Percentiles rank a stretch among this genome's conserved stretches.
phyloP scores from a whole-genome alignment of 2,329 filamentous ascomycete genomes.

The Raffaelea arxii region DNA sequence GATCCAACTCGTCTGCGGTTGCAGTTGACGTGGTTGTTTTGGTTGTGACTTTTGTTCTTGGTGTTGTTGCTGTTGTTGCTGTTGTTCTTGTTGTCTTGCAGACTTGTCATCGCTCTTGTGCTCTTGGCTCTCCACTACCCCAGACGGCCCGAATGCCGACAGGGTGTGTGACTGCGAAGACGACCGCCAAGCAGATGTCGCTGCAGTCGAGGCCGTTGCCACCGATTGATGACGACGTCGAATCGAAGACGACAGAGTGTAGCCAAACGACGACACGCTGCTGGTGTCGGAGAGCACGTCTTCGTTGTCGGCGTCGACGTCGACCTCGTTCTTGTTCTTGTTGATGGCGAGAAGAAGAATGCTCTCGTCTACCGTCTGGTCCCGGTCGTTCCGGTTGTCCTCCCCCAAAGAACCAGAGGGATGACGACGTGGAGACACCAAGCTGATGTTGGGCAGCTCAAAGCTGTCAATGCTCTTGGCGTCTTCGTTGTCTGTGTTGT shows the following conservation, averaged over 20 bases:
- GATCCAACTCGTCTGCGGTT: constrained; percentile 15
- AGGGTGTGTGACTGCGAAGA: constrained; percentile 15
- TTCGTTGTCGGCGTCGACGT: constrained; percentile 8
- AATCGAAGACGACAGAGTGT: constrained; percentile 21
- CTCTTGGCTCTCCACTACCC: no score
- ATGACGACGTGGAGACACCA: background rate
- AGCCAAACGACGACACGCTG: constrained; percentile 24
- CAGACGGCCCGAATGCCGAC: constrained; percentile 8
- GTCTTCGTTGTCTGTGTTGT: no score
- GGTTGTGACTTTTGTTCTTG: no score
- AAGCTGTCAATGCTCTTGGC: background rate
- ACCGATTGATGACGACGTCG: constrained; percentile 27
- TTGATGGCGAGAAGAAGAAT: background rate
- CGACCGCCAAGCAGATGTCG: constrained; percentile 24
- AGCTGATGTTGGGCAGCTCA: background rate
- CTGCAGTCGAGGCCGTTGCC: constrained; percentile 29
- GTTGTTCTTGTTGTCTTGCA: no score
- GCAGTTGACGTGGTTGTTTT: no score
- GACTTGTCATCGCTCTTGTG: no score
- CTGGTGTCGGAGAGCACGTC: constrained; percentile 2
- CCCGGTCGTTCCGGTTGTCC: background rate
- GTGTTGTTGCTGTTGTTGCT: constrained; percentile 6
- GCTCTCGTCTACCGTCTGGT: background rate
- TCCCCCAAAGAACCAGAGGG: background rate
- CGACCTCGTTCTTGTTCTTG: background rate